phyloP scores from a whole-genome alignment of 2,329 filamentous ascomycete species.

The Cladosporium sp. region DNA sequence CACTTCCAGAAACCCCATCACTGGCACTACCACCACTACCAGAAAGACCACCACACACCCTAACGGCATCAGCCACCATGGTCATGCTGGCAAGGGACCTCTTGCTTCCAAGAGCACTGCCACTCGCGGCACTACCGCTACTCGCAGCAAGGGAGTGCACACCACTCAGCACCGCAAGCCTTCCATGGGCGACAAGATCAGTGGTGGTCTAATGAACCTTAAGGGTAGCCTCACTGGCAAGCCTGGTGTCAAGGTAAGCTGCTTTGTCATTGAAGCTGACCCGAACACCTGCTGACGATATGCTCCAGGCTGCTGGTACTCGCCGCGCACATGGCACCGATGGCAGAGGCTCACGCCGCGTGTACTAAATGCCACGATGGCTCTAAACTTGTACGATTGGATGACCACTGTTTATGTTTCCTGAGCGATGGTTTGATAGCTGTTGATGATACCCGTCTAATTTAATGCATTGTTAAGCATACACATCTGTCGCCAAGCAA shows the following conservation, averaged over 20 bases:
- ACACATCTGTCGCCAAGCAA: background rate
- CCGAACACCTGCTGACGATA: background rate
- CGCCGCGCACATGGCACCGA: conserved; percentile 39
- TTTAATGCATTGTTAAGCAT: background rate
- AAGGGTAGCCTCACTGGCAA: conserved; percentile 68
- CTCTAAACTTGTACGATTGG: background rate
- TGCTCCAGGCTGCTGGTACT: conserved; percentile 35
- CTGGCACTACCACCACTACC: conserved; percentile 35
- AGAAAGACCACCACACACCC: conserved; percentile 36
- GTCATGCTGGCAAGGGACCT: conserved; percentile 29
- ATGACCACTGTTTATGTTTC: background rate
- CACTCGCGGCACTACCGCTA: conserved; percentile 35
- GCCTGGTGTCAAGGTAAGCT: conserved; percentile 67
- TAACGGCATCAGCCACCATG: conserved; percentile 28
- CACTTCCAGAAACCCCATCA: conserved; percentile 44
- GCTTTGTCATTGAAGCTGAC: background rate
- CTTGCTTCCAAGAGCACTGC: conserved; percentile 28
- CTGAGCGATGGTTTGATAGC: background rate
- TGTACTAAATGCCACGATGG: conserved; percentile 5
- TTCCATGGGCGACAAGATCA: conserved; percentile 73
- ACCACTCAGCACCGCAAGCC: conserved; percentile 61
- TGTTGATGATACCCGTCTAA: background rate
- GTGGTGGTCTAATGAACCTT: conserved; percentile 71
- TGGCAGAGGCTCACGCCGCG: conserved; percentile 31
- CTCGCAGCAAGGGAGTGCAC: conserved; percentile 50